Base-by-base conservation (phyloP, 2,329 filamentous ascomycete species). In the Rugonectria rugulosa region DNA sequence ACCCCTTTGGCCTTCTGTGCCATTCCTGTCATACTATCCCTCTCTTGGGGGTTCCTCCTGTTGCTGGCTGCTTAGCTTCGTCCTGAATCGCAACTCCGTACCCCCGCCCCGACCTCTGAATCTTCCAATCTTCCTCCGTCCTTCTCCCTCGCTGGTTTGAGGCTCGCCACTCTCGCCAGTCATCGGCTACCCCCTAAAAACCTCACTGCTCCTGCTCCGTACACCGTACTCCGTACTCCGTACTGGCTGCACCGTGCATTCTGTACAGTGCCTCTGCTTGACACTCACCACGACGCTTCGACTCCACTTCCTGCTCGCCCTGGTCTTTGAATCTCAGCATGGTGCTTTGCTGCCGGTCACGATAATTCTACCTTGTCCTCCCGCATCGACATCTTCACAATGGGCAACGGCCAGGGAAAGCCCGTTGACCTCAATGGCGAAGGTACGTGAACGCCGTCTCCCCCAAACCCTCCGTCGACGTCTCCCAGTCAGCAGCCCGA, bases 341-440 rank as follows among this genome's bases (percentile, higher is more conserved):
- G 64, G 64, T 65, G 62, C 57, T 67, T 67, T 67, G 64, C 56
- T 66, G 61, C 49, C 53, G 45, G 56, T 64, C 60, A 64, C 64
- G 64, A 67, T 67, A 67, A 65, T 57, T 72, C 69, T 63, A 63
- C 54, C 53, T 63, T 56, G 60, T 63, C 69, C 60, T 62, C 54
- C 37, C 58, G 49, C 54, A 65, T 63, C 64, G 56, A 63, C 61
- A 56, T 53, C 57, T 53, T 57, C 62, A 68, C 64, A 56, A 98
- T 98, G 94, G 94, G 94, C 74, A 97, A 98, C 79, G 90, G 88
- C 73, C 92, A 94, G 77, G 93, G 93, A 77, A 97, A 97, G 77
- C 91, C 91, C 76, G 86, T 96, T 79, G 89, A 92, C 74, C 88
- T 93, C 78, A 91, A 89, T 78, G 93, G 96, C 79, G 91, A 97